Evolutionary conservation across 805 yeast genomes (phyloP), one percentile per base, ranked within the genome.

Genomic region (Hanseniaspora lindneri): DNA sequence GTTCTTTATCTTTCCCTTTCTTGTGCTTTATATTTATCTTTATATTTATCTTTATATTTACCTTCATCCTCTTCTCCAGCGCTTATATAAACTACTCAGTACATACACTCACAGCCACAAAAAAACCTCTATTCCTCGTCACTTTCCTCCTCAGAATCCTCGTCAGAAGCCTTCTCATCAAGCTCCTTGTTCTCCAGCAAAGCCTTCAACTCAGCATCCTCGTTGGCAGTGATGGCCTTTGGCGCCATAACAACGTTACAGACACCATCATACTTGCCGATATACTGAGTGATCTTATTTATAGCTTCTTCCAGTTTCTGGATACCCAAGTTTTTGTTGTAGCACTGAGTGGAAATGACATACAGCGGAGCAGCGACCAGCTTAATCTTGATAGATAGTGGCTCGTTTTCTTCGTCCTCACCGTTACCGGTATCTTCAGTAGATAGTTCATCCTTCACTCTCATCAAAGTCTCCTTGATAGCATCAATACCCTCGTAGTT

Each of bases 401-500:
- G 35, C 37, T 44, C 49, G 14, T 44, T 33, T 37, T 37, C 49
- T 7, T 37, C 41, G 13, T 39, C 13, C 5, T 40, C 27, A 8
- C 5, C 17, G 21, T 23, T 24, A 16, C 11, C 13, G 4, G 5
- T 25, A 51, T 77, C 79, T 58, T 86, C 96, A 34, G 87, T 83
- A 55, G 89, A 76, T 44, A 83, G 68, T 8, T 71, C 76, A 70
- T 89, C 97, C 49, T 95, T 97, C 21, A 88, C 83, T 55, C 74
- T 71, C 30, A 44, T 23, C 55, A 92, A 75, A 21, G 98, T 95
- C 51, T 73, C 73, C 67, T 88, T 89, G 62, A 92, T 88, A 55
- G 98, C 98, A 64, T 88, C 95, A 56, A 92, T 86, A 65, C 98
- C 98, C 66, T 92, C 97, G 67, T 92, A 92, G 53, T 88, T 75